Percentiles rank a stretch among this genome's conserved stretches.
phyloP scores from a whole-genome alignment of 192 early-diverging fungal species.

The Backusella parvicylindrica region DNA sequence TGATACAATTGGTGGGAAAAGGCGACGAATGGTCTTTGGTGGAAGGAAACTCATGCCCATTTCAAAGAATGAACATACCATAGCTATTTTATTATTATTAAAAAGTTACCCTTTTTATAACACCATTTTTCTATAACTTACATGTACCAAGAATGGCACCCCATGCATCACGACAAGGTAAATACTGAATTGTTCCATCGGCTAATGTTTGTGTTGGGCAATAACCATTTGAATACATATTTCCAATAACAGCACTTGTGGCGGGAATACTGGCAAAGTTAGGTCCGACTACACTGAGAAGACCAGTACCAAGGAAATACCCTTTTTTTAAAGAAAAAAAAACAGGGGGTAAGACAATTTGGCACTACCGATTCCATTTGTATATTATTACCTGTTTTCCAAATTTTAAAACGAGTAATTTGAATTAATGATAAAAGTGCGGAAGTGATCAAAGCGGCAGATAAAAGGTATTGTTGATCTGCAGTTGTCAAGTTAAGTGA shows the following conservation, averaged over 20 bases:
- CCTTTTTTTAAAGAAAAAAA: constrained; percentile 3
- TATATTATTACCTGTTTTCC: constrained; percentile 17
- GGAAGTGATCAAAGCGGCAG: constrained; percentile 50
- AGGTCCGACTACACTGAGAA: constrained; percentile 46
- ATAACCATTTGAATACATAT: constrained; percentile 51
- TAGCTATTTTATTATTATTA: not conserved
- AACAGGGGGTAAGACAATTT: not conserved
- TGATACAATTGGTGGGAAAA: constrained; percentile 51
- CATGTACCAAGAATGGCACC: constrained; percentile 53
- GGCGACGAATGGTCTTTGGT: constrained; percentile 38
- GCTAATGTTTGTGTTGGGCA: constrained; percentile 40
- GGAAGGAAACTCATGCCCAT: constrained; percentile 47
- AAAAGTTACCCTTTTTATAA: not conserved
- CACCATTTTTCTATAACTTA: constrained; percentile 12
- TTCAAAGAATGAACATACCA: constrained; percentile 44
- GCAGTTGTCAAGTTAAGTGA: constrained; percentile 40
- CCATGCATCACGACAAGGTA: constrained; percentile 49
- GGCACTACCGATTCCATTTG: no score
- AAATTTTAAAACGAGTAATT: constrained; percentile 49
- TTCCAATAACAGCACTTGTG: constrained; percentile 42
- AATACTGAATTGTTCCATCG: constrained; percentile 41
- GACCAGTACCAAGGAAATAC: constrained; percentile 48
- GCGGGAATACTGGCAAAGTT: constrained; percentile 51
- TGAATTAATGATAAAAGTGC: constrained; percentile 49
- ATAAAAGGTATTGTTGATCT: constrained; percentile 43